Base-by-base conservation (phyloP, 2,329 filamentous ascomycete genomes). In the Calycina marina region DNA sequence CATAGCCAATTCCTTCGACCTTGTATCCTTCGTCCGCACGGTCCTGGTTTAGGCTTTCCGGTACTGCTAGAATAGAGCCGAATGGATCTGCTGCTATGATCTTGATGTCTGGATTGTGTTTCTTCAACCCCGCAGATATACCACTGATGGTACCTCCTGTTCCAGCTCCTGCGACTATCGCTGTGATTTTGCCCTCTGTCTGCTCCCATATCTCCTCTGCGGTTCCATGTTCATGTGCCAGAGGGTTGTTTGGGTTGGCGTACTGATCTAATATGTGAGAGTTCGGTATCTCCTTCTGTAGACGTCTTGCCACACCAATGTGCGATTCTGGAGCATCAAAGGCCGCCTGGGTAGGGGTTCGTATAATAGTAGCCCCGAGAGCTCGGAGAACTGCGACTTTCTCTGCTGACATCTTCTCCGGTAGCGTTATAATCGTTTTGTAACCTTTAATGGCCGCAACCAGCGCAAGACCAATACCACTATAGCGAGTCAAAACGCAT, bases 381-480 rank as follows among this genome's bases (percentile, higher is more conserved):
- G 90, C 88, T 48, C 85, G 81, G 40, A 98, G 69, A 16, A 98
- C 90, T 2, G 88, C 80, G 24, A 98, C 90, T 60, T 98, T 98
- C 60, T 98, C 90, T 29, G 85, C 81, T 1, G 85, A 94, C 90
- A 98, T 98, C 67, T 98, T 98, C 62, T 98, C 90, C 31, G 90
- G 90, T 28, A 98, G 72, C 8, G 90, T 98, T 57, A 98, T 98
- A 60, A 98, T 96, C 25, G 86, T 92, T 60, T 88, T 88, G 68
- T 96, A 98, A 44, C 86, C 88, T 64, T 94, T 96, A 51, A 98
- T 81, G 11, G 90, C 90, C 36, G 74, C 88, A 12, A 96, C 88
- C 18, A 98, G 73, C 16, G 90, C 90, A 25, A 98, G 68, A 14
- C 90, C 90, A 44, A 98, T 98, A 44, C 90, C 90, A 40, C 60